Evolutionary conservation across 2,329 filamentous ascomycete species (phyloP).

Genomic region (Juglanconis oblonga): DNA sequence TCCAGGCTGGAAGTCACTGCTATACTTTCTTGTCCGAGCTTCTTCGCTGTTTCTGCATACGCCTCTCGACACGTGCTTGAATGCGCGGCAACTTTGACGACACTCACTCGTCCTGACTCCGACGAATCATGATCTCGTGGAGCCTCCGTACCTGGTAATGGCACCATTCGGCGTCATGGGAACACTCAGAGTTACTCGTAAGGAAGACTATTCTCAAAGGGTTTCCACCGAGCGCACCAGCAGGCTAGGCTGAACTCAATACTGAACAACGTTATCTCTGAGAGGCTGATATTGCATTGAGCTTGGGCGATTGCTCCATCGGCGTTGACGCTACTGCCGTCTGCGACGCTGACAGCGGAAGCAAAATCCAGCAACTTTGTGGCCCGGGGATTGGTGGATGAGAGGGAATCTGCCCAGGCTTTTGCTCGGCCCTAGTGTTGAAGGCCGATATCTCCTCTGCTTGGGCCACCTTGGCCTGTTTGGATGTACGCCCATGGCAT

Average conservation of each 20-base stretch:
- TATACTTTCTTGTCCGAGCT: neutral
- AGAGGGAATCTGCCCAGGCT: neutral
- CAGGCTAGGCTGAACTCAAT: neutral
- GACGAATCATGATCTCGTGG: neutral
- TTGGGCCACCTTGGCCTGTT: neutral
- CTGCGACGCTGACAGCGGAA: neutral
- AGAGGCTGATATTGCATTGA: neutral
- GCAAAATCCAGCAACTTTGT: neutral
- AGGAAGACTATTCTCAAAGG: neutral
- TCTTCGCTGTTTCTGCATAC: neutral
- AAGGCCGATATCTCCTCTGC: neutral
- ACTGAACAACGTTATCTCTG: neutral
- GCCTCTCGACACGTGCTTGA: neutral
- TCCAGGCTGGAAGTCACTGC: neutral
- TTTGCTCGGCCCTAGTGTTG: neutral
- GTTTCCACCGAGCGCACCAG: neutral
- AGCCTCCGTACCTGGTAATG: neutral
- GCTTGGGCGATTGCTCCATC: neutral
- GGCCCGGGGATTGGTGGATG: neutral
- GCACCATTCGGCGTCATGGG: neutral
- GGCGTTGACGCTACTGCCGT: neutral
- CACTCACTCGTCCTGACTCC: neutral
- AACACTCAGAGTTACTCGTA: neutral
- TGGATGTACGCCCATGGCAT: neutral
- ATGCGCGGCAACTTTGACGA: neutral